Percentiles rank a stretch among this genome's conserved stretches.
These are phyloP conservation scores for Salix suchowensis DNA, from an alignment of 345 rosid genomes.

Conservation along the genomic window DNA sequence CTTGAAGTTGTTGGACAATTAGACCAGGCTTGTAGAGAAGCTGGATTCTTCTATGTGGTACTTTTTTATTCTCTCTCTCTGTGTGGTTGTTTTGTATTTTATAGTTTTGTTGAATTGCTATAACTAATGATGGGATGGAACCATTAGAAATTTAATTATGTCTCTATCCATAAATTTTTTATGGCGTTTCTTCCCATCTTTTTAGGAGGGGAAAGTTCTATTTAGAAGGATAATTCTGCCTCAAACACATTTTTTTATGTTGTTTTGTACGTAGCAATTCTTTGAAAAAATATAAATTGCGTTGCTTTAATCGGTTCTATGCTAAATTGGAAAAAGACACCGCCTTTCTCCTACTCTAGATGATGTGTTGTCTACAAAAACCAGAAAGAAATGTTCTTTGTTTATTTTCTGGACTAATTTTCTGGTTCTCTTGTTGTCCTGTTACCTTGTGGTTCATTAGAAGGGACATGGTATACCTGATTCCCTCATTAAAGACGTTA, in stretches of 20 bases:
- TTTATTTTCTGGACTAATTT: neutral
- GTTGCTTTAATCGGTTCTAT: too few relatives aligned
- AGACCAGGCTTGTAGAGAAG: constrained; percentile 74
- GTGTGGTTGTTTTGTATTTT: neutral
- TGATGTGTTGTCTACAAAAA: too few relatives aligned
- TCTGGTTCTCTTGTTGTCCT: neutral
- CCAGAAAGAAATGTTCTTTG: neutral
- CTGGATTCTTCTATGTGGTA: constrained; percentile 95
- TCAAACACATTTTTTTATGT: too few relatives aligned
- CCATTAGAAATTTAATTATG: too few relatives aligned
- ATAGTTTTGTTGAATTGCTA: neutral
- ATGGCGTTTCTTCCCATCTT: too few relatives aligned
- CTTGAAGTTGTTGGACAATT: constrained; percentile 51
- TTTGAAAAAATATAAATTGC: too few relatives aligned
- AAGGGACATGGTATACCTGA: constrained; percentile 77
- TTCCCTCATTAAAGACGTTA: constrained; percentile 48
- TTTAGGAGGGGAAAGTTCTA: too few relatives aligned
- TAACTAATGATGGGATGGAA: neutral
- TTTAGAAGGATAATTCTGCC: too few relatives aligned
- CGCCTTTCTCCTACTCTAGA: neutral
- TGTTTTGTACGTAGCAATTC: too few relatives aligned
- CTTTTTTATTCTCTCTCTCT: neutral
- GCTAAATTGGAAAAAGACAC: too few relatives aligned
- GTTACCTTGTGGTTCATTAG: constrained; percentile 35
- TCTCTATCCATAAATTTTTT: too few relatives aligned